Base-by-base conservation (phyloP, 805 yeast genomes). In the Starmerella powellii region DNA sequence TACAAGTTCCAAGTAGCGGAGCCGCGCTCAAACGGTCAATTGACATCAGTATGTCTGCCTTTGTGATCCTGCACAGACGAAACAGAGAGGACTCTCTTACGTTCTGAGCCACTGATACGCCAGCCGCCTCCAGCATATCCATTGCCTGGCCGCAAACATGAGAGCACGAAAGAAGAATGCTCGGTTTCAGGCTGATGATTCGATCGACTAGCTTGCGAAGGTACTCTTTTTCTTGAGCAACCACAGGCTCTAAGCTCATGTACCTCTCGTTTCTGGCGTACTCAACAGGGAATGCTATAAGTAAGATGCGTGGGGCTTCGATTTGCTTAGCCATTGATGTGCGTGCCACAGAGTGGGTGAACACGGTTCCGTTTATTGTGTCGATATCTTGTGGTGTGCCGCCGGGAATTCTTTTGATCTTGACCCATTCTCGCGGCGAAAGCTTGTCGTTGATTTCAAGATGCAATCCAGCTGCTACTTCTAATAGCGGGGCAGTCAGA, bases 261-360 rank as follows among this genome's bases (percentile, higher is more conserved):
- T 85, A 80, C 47, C 77, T 83, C 50, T 80, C 85, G 31, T 74
- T 76, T 46, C 79, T 76, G 45, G 77, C 67, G 51, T 85, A 91
- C 56, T 87, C 97, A 20, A 91, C 63, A 0, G 96, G 95, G 54
- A 91, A 91, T 68, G 86, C 78, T 5, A 91, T 69, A 15, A 93
- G 66, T 45, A 88, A 75, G 31, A 91, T 80, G 41, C 77, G 72
- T 0, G 99, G 97, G 38, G 73, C 68, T 0, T 57, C 54, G 6
- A 93, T 66, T 19, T 58, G 56, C 5, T 73, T 59, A 0, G 85
- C 73, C 98, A 91, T 93, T 1, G 72, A 59, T 54, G 79, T 83
- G 30, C 82, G 66, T 3, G 95, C 94, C 34, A 87, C 65, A 15
- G 78, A 74, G 50, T 86, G 85, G 0, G 96, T 80, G 60, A 87